These are phyloP conservation scores for Psilocybe mexicana DNA, from an alignment of 1,284 basidiomycete species.

Conservation along the genomic window DNA sequence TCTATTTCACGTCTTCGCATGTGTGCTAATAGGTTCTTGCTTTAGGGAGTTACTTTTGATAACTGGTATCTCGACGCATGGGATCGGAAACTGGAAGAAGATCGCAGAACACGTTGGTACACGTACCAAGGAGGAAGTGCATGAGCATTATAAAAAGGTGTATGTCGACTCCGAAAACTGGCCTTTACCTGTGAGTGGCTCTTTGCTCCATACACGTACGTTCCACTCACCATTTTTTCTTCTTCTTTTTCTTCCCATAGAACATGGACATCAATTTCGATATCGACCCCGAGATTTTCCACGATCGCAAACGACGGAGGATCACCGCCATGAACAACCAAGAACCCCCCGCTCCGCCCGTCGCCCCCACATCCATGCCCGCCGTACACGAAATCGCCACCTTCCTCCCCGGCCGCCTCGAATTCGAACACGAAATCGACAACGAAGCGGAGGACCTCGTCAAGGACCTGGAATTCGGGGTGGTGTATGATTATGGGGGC, in stretches of 20 bases:
- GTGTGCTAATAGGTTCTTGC: constrained; percentile 2
- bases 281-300: constrained; percentile 81
- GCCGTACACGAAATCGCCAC: constrained; percentile 93
- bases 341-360: constrained; percentile 59
- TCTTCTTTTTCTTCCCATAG: constrained; percentile 32
- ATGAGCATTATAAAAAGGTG: constrained; percentile 84
- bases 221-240: not conserved
- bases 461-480: constrained; percentile 95
- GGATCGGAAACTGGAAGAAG: constrained; percentile 97
- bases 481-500: constrained; percentile 85
- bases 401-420: constrained; percentile 94
- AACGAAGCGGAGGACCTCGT: constrained; percentile 95
- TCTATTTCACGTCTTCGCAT: not conserved
- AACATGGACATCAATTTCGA: constrained; percentile 72
- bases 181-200: constrained; percentile 70
- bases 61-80: constrained; percentile 88
- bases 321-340: constrained; percentile 71
- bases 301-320: constrained; percentile 82
- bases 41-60: constrained; percentile 85
- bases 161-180: constrained; percentile 81
- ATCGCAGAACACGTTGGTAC: constrained; percentile 96
- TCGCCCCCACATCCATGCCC: constrained; percentile 87
- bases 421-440: constrained; percentile 97
- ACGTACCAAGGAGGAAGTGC: constrained; percentile 92
- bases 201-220: too few relatives aligned